Conservation (phyloP, 768 basidiomycete species). For the Suillus americanus region DNA sequence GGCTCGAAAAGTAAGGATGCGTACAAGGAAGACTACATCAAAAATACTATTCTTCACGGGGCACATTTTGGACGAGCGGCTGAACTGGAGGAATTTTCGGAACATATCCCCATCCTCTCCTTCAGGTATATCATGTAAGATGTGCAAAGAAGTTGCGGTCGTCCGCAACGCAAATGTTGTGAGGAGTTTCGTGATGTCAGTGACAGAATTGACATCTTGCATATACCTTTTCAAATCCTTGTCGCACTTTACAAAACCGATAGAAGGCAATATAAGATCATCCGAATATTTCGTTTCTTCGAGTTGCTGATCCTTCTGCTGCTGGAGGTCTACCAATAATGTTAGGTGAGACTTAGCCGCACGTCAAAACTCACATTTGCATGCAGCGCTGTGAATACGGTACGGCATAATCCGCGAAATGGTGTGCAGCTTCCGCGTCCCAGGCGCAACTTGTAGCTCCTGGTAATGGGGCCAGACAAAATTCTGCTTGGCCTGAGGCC, state of each 20-base stretch:
- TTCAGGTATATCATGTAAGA: slow-evolving; percentile 4
- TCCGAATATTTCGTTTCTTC: neutral
- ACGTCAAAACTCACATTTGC: neutral
- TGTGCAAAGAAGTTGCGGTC: neutral
- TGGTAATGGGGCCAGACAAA: slow-evolving; percentile 11
- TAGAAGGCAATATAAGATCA: slow-evolving; percentile 7
- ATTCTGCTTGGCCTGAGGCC: neutral
- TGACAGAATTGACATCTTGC: neutral
- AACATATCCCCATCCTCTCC: neutral
- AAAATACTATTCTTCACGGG: neutral
- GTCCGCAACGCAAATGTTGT: slow-evolving; percentile 8
- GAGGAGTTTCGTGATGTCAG: slow-evolving; percentile 11
- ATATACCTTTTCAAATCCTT: neutral
- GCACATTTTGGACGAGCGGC: neutral
- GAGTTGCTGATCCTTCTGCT: neutral
- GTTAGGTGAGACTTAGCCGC: neutral
- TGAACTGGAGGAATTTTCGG: neutral
- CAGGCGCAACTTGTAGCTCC: neutral
- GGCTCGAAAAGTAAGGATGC: neutral
- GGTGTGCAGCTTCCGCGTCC: slow-evolving; percentile 10
- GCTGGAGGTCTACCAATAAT: neutral
- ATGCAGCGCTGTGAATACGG: neutral
- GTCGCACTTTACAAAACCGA: neutral
- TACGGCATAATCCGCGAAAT: slow-evolving; percentile 6
- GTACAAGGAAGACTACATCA: neutral